These are phyloP conservation scores for Aspergillus puulaauensis DNA, from an alignment of 2,329 filamentous ascomycete genomes.

Conservation along the genomic window DNA sequence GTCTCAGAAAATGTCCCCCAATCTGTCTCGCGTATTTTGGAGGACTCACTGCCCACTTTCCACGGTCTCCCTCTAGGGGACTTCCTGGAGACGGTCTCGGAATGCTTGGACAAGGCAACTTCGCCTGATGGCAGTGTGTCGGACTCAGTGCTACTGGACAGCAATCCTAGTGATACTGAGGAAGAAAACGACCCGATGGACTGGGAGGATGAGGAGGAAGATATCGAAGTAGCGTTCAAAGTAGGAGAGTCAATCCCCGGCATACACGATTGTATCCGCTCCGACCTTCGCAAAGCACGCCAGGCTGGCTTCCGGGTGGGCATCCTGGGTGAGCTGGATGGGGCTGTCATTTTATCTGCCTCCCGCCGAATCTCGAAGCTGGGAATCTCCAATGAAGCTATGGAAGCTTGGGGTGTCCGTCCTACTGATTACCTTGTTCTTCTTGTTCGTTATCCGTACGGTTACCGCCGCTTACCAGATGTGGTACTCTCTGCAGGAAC, in stretches of 20 bases:
- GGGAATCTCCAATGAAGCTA: conserved; percentile 69
- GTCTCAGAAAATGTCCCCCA: conserved; percentile 41
- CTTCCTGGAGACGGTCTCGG: conserved; percentile 31
- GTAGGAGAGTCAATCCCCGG: neutral
- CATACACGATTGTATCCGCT: conserved; percentile 42
- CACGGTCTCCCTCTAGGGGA: conserved; percentile 48
- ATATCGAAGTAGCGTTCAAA: neutral
- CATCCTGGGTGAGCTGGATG: conserved; percentile 54
- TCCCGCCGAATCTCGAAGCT: conserved; percentile 70
- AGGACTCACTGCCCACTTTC: conserved; percentile 44
- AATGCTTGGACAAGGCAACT: conserved; percentile 11
- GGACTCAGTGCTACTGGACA: conserved; percentile 10
- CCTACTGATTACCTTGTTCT: conserved; percentile 70
- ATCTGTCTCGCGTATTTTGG: conserved; percentile 34
- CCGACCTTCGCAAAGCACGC: conserved; percentile 63
- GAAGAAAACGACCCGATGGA: conserved; percentile 37
- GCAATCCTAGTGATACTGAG: conserved; percentile 21
- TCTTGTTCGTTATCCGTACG: conserved; percentile 63
- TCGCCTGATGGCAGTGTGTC: conserved; percentile 5
- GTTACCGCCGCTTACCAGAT: conserved; percentile 61
- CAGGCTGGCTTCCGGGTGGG: conserved; percentile 70
- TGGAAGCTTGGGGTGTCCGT: conserved; percentile 74
- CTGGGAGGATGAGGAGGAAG: conserved; percentile 23
- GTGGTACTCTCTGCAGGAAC: conserved; percentile 29
- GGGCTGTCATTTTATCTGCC: conserved; percentile 59